Conservation (phyloP, 805 yeast species). For the Saturnispora besseyi region DNA sequence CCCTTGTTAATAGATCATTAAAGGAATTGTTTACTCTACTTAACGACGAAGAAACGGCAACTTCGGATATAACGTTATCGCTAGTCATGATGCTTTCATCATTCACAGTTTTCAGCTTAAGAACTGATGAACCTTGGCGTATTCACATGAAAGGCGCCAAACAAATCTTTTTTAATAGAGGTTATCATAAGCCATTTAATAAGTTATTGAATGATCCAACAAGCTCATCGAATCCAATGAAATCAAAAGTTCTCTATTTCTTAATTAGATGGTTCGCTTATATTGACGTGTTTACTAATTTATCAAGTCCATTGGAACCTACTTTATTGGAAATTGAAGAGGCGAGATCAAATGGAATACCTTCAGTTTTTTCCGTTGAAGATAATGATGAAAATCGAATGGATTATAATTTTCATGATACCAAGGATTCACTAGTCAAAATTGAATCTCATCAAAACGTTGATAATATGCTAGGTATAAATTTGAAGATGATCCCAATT, state of each 20-base stretch:
- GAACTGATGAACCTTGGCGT: conserved; percentile 42
- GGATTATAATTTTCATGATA: conserved; percentile 24
- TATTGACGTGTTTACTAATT: conserved; percentile 52
- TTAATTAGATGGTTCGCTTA: conserved; percentile 63
- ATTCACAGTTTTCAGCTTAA: conserved; percentile 41
- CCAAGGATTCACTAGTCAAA: conserved; percentile 11
- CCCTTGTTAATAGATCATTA: conserved; percentile 47
- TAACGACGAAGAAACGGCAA: conserved; percentile 41
- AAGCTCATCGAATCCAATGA: conserved; percentile 9
- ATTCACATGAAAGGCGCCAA: conserved; percentile 62
- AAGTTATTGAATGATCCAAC: conserved; percentile 19
- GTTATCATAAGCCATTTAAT: conserved; percentile 30
- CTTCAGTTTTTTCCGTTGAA: not conserved
- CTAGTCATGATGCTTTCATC: conserved; percentile 50
- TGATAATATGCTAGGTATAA: conserved; percentile 60
- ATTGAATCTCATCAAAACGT: conserved; percentile 35
- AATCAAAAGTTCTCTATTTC: conserved; percentile 40
- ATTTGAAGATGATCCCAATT: conserved; percentile 48
- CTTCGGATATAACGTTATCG: conserved; percentile 60
- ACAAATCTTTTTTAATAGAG: conserved; percentile 49
- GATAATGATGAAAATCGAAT: conserved; percentile 13
- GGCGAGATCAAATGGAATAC: not conserved
- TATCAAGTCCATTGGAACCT: conserved; percentile 42
- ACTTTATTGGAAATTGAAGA: conserved; percentile 17
- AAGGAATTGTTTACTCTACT: conserved; percentile 45